Base-by-base conservation (phyloP, 139 green algal genomes). In the Spirogloea muscicola region DNA sequence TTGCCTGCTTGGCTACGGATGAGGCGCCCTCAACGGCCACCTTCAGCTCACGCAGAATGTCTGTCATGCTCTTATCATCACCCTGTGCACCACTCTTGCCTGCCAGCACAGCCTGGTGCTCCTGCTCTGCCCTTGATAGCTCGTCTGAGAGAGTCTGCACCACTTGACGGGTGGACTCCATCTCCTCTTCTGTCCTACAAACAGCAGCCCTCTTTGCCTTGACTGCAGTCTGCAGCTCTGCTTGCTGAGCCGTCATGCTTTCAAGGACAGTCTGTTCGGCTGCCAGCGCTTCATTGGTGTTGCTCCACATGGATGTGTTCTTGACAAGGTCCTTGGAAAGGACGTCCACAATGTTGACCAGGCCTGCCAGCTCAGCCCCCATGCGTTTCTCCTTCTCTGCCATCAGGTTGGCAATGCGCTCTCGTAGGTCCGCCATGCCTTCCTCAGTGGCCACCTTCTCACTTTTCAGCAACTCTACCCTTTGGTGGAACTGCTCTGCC, bases 1-100 rank as follows among this genome's bases (percentile, higher is more conserved):
- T 85, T 0, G 86, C 86, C 49, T 87, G 75, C 76, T 93, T 89
- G 2, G 66, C 74, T n/a, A 90, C 85, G 0, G 86, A 84, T 48
- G 89, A 85, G 7, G 84, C 49, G 16, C 39, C 33, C 38, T 46
- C 21, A 2, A 41, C 59, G 9, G 60, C 62, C 6, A 64, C 76
- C 7, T 74, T 77, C 9, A 58, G 67, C 5, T 81, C 75, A 18
- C 34, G 41, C 29, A 75, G 10, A 16, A 64, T 81, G 46, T 84
- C 73, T 21, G 58, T 68, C 37, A 84, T 41, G 21, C n/a, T 81
- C 16, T 75, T 75, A 36, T 78, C 65, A 9, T 61, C 79, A 21
- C 79, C 76, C 10, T 40, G 51, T 21, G 40, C n/a, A 2, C 58
- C 55, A 29, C 16, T 62, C 65, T 79, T 84, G 48, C 76, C 77